A percentile compares a stretch with the other conserved stretches of the same genome.
These are phyloP conservation scores for Saccharomyces hybrid DNA, from an alignment of 1,139 yeast species.

Conservation along the genomic window DNA sequence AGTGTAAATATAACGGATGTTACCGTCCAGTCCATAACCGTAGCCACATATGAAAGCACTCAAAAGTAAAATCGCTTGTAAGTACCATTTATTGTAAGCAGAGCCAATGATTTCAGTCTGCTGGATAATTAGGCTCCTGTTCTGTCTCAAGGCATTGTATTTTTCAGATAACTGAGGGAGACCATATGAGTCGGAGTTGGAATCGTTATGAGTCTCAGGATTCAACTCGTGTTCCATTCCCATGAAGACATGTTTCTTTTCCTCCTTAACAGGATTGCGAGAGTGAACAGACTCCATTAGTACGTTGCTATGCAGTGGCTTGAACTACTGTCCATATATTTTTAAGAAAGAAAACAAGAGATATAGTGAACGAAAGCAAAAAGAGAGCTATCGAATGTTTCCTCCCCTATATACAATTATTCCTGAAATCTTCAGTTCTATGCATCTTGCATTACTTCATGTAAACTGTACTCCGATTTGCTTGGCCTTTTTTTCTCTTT, in stretches of 20 bases:
- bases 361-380: not conserved
- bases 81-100: slow-evolving; percentile 21
- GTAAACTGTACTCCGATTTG: not conserved
- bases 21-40: slow-evolving; percentile 59
- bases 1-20: slow-evolving; percentile 44
- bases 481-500: not conserved
- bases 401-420: not conserved
- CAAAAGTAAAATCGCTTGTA: slow-evolving; percentile 29
- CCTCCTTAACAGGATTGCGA: not conserved
- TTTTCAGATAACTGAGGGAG: not conserved
- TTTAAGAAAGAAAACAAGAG: not conserved
- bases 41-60: slow-evolving; percentile 55
- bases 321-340: not conserved
- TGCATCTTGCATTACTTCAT: not conserved
- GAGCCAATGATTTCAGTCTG: slow-evolving; percentile 19
- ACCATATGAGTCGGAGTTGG: not conserved
- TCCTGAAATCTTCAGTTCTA: not conserved
- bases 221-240: not conserved
- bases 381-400: not conserved
- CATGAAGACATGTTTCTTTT: not conserved
- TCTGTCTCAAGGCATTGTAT: not conserved
- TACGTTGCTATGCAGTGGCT: not conserved
- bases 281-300: not conserved
- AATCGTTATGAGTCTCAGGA: not conserved
- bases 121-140: slow-evolving; percentile 10